A percentile compares a stretch with the other conserved stretches of the same genome.
phyloP scores from a whole-genome alignment of 2,329 filamentous ascomycete species.

The Neofusicoccum kwambonambiense region DNA sequence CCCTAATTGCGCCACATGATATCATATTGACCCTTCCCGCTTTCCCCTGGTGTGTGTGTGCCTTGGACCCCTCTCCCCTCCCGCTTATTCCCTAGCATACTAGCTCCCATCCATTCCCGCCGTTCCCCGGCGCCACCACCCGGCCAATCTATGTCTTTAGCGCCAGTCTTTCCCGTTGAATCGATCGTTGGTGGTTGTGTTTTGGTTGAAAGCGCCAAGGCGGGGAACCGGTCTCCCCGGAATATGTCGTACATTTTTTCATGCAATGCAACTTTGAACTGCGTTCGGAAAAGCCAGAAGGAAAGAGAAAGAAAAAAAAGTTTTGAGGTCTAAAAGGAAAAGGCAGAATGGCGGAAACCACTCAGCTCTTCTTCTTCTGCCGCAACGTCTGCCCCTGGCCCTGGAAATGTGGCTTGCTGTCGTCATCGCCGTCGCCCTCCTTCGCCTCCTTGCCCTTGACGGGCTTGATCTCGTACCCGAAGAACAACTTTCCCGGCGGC shows the following conservation, averaged over 20 bases:
- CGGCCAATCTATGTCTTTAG: too few relatives aligned
- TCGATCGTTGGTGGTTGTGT: background rate
- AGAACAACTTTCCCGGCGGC: conserved; percentile 88
- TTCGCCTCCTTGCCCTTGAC: conserved; percentile 73
- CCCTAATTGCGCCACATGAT: too few relatives aligned
- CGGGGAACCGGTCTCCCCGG: background rate
- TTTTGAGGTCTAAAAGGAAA: too few relatives aligned
- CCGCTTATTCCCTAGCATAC: too few relatives aligned
- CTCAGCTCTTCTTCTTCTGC: conserved; percentile 65
- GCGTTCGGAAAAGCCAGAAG: too few relatives aligned
- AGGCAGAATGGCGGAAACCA: too few relatives aligned
- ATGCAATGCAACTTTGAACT: too few relatives aligned
- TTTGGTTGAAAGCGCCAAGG: background rate
- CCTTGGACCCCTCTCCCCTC: background rate
- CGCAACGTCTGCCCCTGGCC: conserved; percentile 78
- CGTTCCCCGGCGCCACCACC: background rate
- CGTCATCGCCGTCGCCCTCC: conserved; percentile 55
- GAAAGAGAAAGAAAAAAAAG: too few relatives aligned
- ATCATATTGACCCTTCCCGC: background rate
- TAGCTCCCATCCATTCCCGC: background rate
- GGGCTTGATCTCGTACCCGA: conserved; percentile 90
- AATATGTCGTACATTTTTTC: background rate
- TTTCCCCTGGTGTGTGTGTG: background rate
- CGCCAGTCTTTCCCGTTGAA: too few relatives aligned
- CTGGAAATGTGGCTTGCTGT: conserved; percentile 66